These are phyloP conservation scores for Aegilops bicornis DNA, from an alignment of 176 grass and related monocot genomes.

Conservation along the genomic window DNA sequence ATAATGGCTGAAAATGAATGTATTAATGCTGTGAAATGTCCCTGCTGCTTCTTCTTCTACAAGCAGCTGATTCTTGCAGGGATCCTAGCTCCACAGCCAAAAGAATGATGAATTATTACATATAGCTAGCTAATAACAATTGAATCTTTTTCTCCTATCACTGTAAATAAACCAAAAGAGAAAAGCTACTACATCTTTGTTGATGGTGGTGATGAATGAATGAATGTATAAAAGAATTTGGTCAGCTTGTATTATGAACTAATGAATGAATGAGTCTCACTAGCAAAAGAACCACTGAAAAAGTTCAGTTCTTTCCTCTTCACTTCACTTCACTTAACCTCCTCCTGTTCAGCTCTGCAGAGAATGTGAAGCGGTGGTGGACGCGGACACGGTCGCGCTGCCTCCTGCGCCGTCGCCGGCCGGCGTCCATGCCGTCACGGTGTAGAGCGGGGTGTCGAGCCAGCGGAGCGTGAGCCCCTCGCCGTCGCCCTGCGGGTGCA, in stretches of 20 bases:
- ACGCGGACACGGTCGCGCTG: neutral
- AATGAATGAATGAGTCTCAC: slow-evolving; percentile 5
- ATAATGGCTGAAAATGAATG: slow-evolving; percentile 1
- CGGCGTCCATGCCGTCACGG: slow-evolving; percentile 37
- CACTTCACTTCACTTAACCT: neutral
- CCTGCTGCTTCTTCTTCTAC: neutral
- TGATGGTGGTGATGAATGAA: slow-evolving; percentile 1
- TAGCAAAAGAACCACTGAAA: slow-evolving; percentile 26
- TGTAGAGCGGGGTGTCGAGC: slow-evolving; percentile 73
- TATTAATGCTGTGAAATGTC: neutral
- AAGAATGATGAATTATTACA: slow-evolving; percentile 15
- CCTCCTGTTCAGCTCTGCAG: neutral
- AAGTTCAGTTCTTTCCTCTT: slow-evolving; percentile 16
- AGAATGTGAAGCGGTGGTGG: neutral
- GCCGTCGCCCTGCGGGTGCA: slow-evolving; percentile 53
- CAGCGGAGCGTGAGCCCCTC: slow-evolving; percentile 84
- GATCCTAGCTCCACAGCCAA: slow-evolving; percentile 1
- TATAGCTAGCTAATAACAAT: neutral
- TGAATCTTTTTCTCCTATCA: slow-evolving; percentile 8
- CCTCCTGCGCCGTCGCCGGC: neutral
- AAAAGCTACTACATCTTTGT: slow-evolving; percentile 7
- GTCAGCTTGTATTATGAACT: slow-evolving; percentile 16
- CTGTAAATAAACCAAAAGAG: slow-evolving; percentile 11
- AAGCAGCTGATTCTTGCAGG: neutral
- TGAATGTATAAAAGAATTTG: slow-evolving; percentile 13